A percentile compares a stretch with the other conserved stretches of the same genome.
Conservation (phyloP, 1,139 yeast genomes). For the Yamadazyma buinensis region DNA sequence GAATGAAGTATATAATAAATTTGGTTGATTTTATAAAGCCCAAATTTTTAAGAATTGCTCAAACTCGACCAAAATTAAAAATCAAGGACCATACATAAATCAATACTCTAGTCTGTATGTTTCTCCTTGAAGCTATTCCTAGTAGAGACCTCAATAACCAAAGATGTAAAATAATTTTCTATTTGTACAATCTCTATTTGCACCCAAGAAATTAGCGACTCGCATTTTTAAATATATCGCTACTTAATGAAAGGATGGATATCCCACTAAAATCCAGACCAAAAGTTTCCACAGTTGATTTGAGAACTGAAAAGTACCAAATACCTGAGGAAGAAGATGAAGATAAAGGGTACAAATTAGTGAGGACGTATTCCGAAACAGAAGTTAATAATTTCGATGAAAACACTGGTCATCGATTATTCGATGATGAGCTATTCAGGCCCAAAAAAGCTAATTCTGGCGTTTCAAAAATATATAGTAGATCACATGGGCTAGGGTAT, state of each 20-base stretch:
- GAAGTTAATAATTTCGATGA: slow-evolving; percentile 52
- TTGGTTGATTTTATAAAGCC: too few relatives aligned
- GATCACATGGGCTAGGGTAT: slow-evolving; percentile 16
- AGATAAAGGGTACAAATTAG: slow-evolving; percentile 20
- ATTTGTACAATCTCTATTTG: too few relatives aligned
- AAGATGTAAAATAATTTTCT: too few relatives aligned
- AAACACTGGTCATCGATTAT: slow-evolving; percentile 48
- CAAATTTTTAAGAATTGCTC: too few relatives aligned
- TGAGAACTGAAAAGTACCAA: slow-evolving; percentile 26
- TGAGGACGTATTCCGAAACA: slow-evolving; percentile 54
- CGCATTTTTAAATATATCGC: too few relatives aligned
- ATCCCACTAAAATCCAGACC: slow-evolving; percentile 44
- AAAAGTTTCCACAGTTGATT: slow-evolving; percentile 36
- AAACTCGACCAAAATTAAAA: too few relatives aligned
- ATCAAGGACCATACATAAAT: too few relatives aligned
- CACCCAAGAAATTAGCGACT: too few relatives aligned
- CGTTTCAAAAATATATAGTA: slow-evolving; percentile 23
- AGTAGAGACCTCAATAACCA: too few relatives aligned
- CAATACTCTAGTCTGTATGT: too few relatives aligned
- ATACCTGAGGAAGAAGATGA: slow-evolving; percentile 2
- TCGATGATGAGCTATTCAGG: slow-evolving; percentile 46
- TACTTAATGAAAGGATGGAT: slow-evolving; percentile 23
- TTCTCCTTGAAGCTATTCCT: too few relatives aligned
- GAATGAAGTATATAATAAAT: too few relatives aligned
- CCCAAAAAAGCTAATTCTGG: slow-evolving; percentile 20